Conservation (phyloP, 169 alveolate genomes). For the Plasmodium gaboni region DNA sequence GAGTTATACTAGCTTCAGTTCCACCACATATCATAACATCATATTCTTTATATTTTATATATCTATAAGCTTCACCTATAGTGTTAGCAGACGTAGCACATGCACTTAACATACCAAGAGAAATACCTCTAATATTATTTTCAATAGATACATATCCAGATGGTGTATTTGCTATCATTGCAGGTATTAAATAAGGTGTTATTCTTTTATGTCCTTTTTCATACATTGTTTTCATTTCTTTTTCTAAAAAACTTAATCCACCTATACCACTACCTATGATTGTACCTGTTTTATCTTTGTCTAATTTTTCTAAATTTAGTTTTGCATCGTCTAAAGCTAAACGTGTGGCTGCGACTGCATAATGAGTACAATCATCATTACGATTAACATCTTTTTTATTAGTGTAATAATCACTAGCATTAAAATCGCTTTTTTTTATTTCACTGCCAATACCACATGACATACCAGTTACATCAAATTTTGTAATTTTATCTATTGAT, state of each 20-base stretch:
- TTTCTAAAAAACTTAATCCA: constrained; percentile 77
- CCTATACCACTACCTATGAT: constrained; percentile 86
- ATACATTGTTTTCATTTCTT: constrained; percentile 76
- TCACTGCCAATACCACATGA: constrained; percentile 83
- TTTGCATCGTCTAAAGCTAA: constrained; percentile 84
- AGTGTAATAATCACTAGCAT: constrained; percentile 77
- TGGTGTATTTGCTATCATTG: constrained; percentile 86
- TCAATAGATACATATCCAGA: constrained; percentile 83
- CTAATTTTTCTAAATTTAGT: constrained; percentile 43
- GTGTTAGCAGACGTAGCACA: constrained; percentile 90
- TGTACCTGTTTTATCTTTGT: constrained; percentile 79
- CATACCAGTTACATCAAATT: constrained; percentile 82
- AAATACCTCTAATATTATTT: constrained; percentile 79
- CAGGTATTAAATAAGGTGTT: constrained; percentile 83
- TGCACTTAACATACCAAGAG: constrained; percentile 85
- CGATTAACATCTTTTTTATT: constrained; percentile 81
- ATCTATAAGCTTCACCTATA: constrained; percentile 87
- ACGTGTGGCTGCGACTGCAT: constrained; percentile 84
- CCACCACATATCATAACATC: constrained; percentile 91
- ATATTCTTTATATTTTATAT: constrained; percentile 85
- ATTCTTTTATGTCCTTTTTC: constrained; percentile 79
- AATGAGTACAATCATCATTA: constrained; percentile 82
- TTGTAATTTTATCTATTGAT: constrained; percentile 77
- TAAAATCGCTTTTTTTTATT: constrained; percentile 66
- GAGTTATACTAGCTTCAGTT: constrained; percentile 88